These are phyloP conservation scores for Cadophora gregata DNA, from an alignment of 2,329 filamentous ascomycete species.

Conservation along the genomic window DNA sequence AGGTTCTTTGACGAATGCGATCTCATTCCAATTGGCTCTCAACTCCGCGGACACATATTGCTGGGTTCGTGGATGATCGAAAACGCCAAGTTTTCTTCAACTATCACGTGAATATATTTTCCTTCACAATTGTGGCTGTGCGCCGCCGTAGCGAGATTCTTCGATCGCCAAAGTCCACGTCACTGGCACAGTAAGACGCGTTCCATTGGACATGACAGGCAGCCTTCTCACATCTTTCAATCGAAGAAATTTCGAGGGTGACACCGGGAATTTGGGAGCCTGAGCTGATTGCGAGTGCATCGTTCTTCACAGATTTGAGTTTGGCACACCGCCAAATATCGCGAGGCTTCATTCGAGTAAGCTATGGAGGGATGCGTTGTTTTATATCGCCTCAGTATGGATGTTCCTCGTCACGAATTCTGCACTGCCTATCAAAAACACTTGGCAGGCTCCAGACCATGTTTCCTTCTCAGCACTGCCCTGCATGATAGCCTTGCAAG, in stretches of 20 bases:
- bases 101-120: neutral
- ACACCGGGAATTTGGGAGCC: neutral
- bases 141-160: neutral
- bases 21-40: neutral
- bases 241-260: neutral
- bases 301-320: neutral
- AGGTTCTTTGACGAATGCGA: neutral
- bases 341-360: neutral
- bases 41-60: neutral
- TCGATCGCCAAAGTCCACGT: conserved; percentile 11
- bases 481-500: conserved; percentile 11
- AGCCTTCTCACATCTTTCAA: neutral
- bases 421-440: neutral
- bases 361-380: conserved; percentile 1
- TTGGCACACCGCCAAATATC: neutral
- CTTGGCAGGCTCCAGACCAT: neutral
- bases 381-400: neutral
- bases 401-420: neutral
- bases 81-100: neutral
- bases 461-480: conserved; percentile 8
- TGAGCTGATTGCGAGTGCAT: neutral
- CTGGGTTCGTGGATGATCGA: neutral
- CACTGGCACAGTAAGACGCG: conserved; percentile 9
- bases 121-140: conserved; percentile 15
- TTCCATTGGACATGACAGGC: neutral